Percentiles rank a stretch among this genome's conserved stretches.
Evolutionary conservation across 2,329 filamentous ascomycete genomes (phyloP).

Genomic region (Phialophora tarda): DNA sequence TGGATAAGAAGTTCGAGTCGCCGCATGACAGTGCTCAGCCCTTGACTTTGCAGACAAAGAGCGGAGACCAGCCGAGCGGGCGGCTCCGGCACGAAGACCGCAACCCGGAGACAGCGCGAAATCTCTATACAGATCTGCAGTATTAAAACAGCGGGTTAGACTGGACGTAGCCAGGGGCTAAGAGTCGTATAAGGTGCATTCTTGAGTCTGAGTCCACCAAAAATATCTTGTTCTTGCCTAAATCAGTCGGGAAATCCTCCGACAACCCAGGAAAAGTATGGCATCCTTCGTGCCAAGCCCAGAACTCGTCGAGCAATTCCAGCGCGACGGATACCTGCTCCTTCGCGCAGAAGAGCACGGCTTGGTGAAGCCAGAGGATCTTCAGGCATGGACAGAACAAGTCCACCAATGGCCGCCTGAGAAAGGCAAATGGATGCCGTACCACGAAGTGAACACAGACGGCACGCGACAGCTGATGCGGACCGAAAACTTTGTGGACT

Average conservation of each 20-base stretch:
- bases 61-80: slow-evolving; percentile 4
- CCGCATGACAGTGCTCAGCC: neutral
- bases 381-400: slow-evolving; percentile 42
- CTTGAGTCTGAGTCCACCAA: neutral
- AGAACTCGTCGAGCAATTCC: slow-evolving; percentile 39
- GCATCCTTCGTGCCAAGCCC: slow-evolving; percentile 36
- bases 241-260: neutral
- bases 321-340: slow-evolving; percentile 42
- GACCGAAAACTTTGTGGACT: slow-evolving; percentile 46
- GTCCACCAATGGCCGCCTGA: slow-evolving; percentile 42
- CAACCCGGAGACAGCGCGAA: neutral
- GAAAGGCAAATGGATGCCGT: slow-evolving; percentile 46
- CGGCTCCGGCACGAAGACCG: slow-evolving; percentile 39
- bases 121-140: slow-evolving; percentile 1
- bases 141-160: slow-evolving; percentile 17
- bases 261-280: slow-evolving; percentile 4
- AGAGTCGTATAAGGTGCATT: slow-evolving; percentile 6
- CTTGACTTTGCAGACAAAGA: neutral
- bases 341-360: slow-evolving; percentile 41
- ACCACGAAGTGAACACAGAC: slow-evolving; percentile 44
- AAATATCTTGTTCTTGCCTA: neutral
- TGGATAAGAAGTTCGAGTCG: neutral
- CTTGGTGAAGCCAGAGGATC: slow-evolving; percentile 39
- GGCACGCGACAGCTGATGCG: slow-evolving; percentile 45
- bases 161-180: neutral